A percentile compares a stretch with the other conserved stretches of the same genome.
These are phyloP conservation scores for Leccinum barrowsii DNA, from an alignment of 768 basidiomycete genomes.

Conservation along the genomic window DNA sequence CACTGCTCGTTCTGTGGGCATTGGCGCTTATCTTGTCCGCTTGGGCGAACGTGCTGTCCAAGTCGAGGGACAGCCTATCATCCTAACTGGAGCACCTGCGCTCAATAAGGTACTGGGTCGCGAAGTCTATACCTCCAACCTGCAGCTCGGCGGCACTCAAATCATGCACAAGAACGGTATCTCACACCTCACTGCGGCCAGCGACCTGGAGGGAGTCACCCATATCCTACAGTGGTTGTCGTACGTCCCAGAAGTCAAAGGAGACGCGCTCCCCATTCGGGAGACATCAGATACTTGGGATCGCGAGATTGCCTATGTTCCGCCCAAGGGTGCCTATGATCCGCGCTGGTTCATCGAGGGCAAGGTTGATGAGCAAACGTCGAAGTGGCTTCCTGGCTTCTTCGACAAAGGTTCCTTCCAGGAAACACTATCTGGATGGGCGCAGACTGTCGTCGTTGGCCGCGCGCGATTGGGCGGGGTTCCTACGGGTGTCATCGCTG, in stretches of 20 bases:
- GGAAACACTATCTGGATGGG: slow-evolving; percentile 98
- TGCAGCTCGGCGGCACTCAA: slow-evolving; percentile 99
- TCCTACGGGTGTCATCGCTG: slow-evolving; percentile 96
- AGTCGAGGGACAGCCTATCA: slow-evolving; percentile 99
- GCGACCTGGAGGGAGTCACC: slow-evolving; percentile 92
- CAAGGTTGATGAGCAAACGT: slow-evolving; percentile 78
- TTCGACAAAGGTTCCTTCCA: slow-evolving; percentile 98
- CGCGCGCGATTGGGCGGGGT: slow-evolving; percentile 96
- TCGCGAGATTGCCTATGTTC: slow-evolving; percentile 83
- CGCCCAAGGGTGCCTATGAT: slow-evolving; percentile 93
- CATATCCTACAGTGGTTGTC: slow-evolving; percentile 95
- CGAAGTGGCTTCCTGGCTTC: slow-evolving; percentile 83
- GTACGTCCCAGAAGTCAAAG: slow-evolving; percentile 84
- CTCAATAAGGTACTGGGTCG: slow-evolving; percentile 99
- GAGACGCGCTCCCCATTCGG: slow-evolving; percentile 75
- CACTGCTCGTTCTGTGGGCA: slow-evolving; percentile 97
- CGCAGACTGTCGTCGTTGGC: slow-evolving; percentile 96
- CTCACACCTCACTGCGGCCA: slow-evolving; percentile 91
- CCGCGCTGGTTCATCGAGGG: slow-evolving; percentile 98
- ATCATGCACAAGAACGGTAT: slow-evolving; percentile 99
- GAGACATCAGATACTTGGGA: slow-evolving; percentile 81
- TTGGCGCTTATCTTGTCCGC: slow-evolving; percentile 97
- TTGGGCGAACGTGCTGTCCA: slow-evolving; percentile 97
- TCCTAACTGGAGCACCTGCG: slow-evolving; percentile 93
- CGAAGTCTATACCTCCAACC: slow-evolving; percentile 97